Base-by-base conservation (phyloP, 2,329 filamentous ascomycete species). In the Pyrenophora tritici-repentis region DNA sequence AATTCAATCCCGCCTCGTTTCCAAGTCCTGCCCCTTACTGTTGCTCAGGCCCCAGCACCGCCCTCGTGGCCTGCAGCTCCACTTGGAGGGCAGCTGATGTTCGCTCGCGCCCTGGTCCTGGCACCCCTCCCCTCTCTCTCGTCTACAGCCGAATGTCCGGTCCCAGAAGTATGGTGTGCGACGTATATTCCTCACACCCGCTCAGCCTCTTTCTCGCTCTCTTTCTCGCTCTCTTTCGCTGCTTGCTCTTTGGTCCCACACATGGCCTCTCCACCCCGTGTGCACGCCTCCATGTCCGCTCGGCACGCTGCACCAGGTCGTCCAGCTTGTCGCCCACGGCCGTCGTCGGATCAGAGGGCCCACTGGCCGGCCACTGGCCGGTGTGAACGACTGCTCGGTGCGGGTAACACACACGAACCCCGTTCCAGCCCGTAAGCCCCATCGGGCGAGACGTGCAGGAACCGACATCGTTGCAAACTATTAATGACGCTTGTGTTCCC, bases 371-470 rank as follows among this genome's bases (percentile, higher is more conserved):
- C 63, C 60, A 56, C 53, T 22, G 55, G 49, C 55, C 55, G 56
- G 48, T 38, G 53, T 59, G 58, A 62, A 68, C 61, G 51, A 62
- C 55, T 55, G 58, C 59, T 61, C 55, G 56, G 54, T 55, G 55
- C 48, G 42, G 43, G 61, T 69, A 61, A 56, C 63, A 67, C 66
- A 56, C 55, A 32, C 40, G 51, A 58, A 53, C 49, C 55, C 60
- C 52, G 56, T 58, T 48, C 45, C 53, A 56, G 45, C 50, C 58
- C 42, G 56, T 61, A 66, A 48, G 24, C 63, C 63, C 41, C 20
- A 69, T 69, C 55, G 54, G 68, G 67, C 57, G 49, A 58, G 49
- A 65, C 64, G 59, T 68, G 66, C 66, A 69, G 63, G 52, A 56
- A 57, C 59, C 61, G 56, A 61, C 61, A 55, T 61, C 46, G 50